Base-by-base conservation (phyloP, 305 asterid genomes). In the Salvia sclarea region DNA sequence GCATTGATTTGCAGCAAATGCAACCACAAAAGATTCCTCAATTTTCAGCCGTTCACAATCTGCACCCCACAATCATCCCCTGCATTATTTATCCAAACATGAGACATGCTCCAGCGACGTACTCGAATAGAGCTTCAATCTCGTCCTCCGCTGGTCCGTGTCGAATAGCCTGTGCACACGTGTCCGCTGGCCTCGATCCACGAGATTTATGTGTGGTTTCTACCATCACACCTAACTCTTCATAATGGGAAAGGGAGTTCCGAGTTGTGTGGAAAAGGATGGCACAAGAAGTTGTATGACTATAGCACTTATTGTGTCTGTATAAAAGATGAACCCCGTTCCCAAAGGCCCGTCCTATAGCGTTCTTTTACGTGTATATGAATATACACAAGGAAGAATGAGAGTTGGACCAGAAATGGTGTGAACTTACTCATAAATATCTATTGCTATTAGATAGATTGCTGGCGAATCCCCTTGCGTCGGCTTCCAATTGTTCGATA, bases 381-480 rank as follows among this genome's bases (percentile, higher is more conserved):
- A n/a, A n/a, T n/a, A n/a, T 55, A 25, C 12, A 56, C 2, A 5
- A 8, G 3, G 25, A 20, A 16, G 17, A 24, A 56, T 0, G 25
- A 43, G 48, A 53, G 18, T 0, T 17, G 59, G 24, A 21, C 53
- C 40, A 13, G 17, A 64, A 43, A 45, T 24, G 18, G 14, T 28
- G 44, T 58, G 4, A 33, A 56, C 37, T 21, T 30, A 70, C 74
- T 83, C 76, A 83, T 69, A 75, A 68, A 61, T 83, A 84, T 79
- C 92, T 84, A 74, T 90, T 73, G 69, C 78, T 81, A 66, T 69
- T 81, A 30, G 82, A 86, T 40, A 88, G 89, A 77, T 86, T 86
- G 63, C 69, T 67, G 40, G 84, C 82, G 37, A 91, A 73, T 58
- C 82, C 95, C 61, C 81, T 85, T 60, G 79, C 68, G 6, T 86